Evolutionary conservation across 139 green algal genomes (phyloP).

Genomic region (Closterium sp.): DNA sequence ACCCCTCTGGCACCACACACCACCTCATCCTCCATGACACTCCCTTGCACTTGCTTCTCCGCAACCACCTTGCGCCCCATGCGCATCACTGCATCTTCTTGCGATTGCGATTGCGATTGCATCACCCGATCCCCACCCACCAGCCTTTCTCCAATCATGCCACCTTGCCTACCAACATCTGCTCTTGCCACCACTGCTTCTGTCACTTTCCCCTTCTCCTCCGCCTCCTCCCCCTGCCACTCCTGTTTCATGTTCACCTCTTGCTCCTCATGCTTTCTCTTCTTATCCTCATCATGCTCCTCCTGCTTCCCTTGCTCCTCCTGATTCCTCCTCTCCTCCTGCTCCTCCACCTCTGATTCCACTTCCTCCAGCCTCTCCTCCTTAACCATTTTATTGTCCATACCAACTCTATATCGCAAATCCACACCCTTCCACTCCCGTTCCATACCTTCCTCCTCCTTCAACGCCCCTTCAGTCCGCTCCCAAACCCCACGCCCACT

Average conservation of each 20-base stretch:
- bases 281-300: not conserved
- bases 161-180: not conserved
- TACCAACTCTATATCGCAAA: not conserved
- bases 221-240: too few relatives aligned
- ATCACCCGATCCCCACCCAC: not conserved
- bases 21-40: not conserved
- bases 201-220: not conserved
- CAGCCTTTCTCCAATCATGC: not conserved
- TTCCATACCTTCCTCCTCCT: not conserved
- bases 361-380: not conserved
- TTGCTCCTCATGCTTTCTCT: not conserved
- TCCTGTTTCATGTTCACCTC: too few relatives aligned
- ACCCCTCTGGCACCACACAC: not conserved
- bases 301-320: not conserved
- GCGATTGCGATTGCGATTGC: not conserved
- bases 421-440: not conserved
- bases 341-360: not conserved
- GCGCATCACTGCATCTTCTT: not conserved
- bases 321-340: not conserved
- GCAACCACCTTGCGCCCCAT: not conserved
- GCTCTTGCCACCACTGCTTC: not conserved
- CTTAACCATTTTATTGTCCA: not conserved
- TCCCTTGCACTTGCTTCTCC: not conserved
- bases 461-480: not conserved
- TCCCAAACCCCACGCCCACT: not conserved